phyloP scores from a whole-genome alignment of 176 grass and related monocot species.

The Alloteropsis semialata region DNA sequence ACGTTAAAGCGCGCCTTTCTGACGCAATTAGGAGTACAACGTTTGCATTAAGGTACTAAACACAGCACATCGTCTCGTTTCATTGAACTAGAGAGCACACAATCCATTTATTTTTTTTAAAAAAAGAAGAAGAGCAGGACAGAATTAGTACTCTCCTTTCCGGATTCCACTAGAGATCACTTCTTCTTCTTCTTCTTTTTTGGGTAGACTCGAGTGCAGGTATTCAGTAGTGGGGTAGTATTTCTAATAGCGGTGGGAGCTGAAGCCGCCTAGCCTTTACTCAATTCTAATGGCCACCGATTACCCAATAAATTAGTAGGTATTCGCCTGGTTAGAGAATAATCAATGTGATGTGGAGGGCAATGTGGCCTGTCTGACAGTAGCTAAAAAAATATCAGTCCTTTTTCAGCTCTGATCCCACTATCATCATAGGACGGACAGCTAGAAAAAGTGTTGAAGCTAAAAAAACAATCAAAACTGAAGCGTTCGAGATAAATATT shows the following conservation, averaged over 20 bases:
- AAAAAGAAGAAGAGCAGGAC: neutral
- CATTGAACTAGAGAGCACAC: neutral
- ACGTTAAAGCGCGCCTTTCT: neutral
- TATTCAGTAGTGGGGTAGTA: neutral
- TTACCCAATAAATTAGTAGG: conserved; percentile 10
- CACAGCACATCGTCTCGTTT: neutral
- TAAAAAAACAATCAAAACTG: neutral
- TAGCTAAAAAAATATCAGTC: neutral
- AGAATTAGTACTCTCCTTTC: neutral
- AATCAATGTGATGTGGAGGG: conserved; percentile 22
- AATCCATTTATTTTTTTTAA: neutral
- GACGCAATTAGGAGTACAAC: neutral
- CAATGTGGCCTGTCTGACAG: conserved; percentile 13
- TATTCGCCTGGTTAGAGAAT: neutral
- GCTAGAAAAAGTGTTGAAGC: neutral
- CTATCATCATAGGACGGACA: neutral
- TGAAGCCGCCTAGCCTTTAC: neutral
- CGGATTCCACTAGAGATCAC: neutral
- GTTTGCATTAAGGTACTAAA: neutral
- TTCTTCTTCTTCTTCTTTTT: too few relatives aligned
- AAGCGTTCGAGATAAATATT: neutral
- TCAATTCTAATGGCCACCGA: neutral
- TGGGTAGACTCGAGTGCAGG: neutral
- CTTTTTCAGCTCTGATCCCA: neutral
- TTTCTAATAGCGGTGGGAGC: neutral